These are phyloP conservation scores for Rutidosis leptorrhynchoides DNA, from an alignment of 129 eudicot genomes.

Conservation along the genomic window DNA sequence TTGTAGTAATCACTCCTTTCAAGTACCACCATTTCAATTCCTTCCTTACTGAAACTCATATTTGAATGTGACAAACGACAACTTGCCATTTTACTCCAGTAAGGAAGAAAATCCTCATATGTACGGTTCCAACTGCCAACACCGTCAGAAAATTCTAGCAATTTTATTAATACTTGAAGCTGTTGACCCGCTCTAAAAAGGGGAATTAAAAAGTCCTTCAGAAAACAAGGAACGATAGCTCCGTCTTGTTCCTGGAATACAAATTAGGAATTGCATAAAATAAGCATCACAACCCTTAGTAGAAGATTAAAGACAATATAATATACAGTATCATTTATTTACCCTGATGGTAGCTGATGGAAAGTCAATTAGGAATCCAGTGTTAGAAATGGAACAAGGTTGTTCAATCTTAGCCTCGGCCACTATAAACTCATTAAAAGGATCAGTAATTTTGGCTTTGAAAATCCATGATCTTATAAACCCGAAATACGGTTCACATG, in stretches of 20 bases:
- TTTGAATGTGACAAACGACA: constrained; percentile 44
- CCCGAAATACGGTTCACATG: constrained; percentile 77
- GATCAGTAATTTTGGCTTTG: constrained; percentile 73
- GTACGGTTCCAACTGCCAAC: constrained; percentile 47
- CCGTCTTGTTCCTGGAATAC: constrained; percentile 68
- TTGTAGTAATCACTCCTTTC: constrained; percentile 65
- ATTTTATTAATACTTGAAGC: constrained; percentile 83
- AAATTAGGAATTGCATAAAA: constrained; percentile 23
- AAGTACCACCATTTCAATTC: constrained; percentile 45
- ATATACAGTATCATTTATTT: constrained; percentile 40
- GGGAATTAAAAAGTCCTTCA: constrained; percentile 57
- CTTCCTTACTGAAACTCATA: constrained; percentile 56
- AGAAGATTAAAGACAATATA: constrained; percentile 3
- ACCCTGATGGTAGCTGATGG: constrained; percentile 67
- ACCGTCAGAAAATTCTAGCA: constrained; percentile 68
- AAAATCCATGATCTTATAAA: constrained; percentile 92
- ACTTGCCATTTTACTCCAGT: constrained; percentile 45
- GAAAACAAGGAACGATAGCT: constrained; percentile 75
- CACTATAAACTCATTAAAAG: constrained; percentile 73
- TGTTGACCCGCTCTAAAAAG: constrained; percentile 95
- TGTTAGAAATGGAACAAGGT: constrained; percentile 30
- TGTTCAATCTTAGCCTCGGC: constrained; percentile 39
- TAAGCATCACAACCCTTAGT: constrained; percentile 15
- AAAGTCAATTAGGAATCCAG: constrained; percentile 43
- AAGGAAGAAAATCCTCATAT: constrained; percentile 70